A percentile compares a stretch with the other conserved stretches of the same genome.
Conservation (phyloP, 108 stramenopile genomes). For the Halocafeteria seosinensis region DNA sequence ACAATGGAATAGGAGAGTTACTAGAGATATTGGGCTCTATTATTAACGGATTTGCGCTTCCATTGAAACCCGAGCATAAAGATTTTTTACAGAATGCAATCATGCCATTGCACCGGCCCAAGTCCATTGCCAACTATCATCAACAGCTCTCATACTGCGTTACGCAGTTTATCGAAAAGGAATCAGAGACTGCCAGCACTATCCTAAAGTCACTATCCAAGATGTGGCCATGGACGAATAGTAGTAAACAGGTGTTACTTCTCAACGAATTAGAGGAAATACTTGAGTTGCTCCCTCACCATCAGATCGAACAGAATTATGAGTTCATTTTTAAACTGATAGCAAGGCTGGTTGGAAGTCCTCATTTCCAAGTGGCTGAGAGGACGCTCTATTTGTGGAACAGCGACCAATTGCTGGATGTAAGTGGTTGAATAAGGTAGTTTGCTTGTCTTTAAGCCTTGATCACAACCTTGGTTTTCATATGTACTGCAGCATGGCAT, state of each 20-base stretch:
- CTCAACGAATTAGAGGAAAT: constrained; percentile 94
- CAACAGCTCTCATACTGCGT: constrained; percentile 98
- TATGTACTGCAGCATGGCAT: neutral
- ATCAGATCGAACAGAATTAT: constrained; percentile 63
- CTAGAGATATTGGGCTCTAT: constrained; percentile 91
- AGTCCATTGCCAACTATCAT: constrained; percentile 85
- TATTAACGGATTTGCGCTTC: constrained; percentile 93
- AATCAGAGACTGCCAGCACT: constrained; percentile 82
- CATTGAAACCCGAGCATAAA: constrained; percentile 88
- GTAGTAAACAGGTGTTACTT: constrained; percentile 79
- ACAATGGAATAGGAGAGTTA: constrained; percentile 92
- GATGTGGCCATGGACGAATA: constrained; percentile 88
- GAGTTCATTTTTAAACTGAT: constrained; percentile 67
- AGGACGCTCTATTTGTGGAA: constrained; percentile 94
- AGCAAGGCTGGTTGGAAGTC: constrained; percentile 68
- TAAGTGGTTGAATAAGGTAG: constrained; percentile 37
- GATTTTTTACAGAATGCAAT: constrained; percentile 79
- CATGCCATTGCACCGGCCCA: constrained; percentile 93
- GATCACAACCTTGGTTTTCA: too few species aligned
- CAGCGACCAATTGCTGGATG: constrained; percentile 73
- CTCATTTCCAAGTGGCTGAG: constrained; percentile 87
- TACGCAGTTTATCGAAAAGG: constrained; percentile 98
- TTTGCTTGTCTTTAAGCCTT: too few species aligned
- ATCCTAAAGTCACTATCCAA: constrained; percentile 88
- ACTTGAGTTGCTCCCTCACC: constrained; percentile 69